Evolutionary conservation across 2,329 filamentous ascomycete genomes (phyloP).

Genomic region (Incumbomyces delicatus): DNA sequence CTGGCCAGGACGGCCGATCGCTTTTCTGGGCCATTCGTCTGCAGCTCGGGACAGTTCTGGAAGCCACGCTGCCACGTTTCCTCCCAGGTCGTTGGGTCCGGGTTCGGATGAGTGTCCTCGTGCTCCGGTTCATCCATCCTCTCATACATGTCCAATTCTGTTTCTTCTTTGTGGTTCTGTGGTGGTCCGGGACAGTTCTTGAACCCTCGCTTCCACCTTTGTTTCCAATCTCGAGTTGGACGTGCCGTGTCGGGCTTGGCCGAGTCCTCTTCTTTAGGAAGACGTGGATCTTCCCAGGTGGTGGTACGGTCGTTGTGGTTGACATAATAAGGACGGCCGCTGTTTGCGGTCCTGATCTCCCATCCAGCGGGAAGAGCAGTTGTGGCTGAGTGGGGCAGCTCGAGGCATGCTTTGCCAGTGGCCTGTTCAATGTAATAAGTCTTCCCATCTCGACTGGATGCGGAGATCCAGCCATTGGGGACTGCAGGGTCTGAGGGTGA

Average conservation of each 20-base stretch:
- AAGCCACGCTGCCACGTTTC: constrained; percentile 1
- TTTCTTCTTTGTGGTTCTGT: neutral
- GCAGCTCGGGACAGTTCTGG: constrained; percentile 4
- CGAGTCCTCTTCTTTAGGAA: neutral
- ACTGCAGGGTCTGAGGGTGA: neutral
- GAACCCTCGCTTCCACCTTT: constrained; percentile 1
- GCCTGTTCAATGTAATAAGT: constrained; percentile 3
- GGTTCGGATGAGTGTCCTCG: neutral
- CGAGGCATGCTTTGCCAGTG: neutral
- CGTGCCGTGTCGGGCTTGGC: neutral
- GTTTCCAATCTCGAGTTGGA: neutral
- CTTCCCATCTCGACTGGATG: constrained; percentile 2
- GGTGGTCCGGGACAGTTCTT: neutral
- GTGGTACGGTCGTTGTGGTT: constrained; percentile 97
- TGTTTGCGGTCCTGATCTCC: constrained; percentile 80
- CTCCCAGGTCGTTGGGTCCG: neutral
- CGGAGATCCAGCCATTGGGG: neutral
- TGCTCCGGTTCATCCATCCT: neutral
- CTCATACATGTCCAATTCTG: constrained; percentile 2
- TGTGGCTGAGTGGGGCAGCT: constrained; percentile 34
- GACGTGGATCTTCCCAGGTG: constrained; percentile 71
- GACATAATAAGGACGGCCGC: constrained; percentile 91
- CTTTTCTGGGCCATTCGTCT: neutral
- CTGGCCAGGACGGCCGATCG: no score
- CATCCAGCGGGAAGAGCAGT: constrained; percentile 91